Evolutionary conservation across 1,284 basidiomycete species (phyloP), one percentile per base, ranked within the genome.

Genomic region (Lignosus rhinocerotis): DNA sequence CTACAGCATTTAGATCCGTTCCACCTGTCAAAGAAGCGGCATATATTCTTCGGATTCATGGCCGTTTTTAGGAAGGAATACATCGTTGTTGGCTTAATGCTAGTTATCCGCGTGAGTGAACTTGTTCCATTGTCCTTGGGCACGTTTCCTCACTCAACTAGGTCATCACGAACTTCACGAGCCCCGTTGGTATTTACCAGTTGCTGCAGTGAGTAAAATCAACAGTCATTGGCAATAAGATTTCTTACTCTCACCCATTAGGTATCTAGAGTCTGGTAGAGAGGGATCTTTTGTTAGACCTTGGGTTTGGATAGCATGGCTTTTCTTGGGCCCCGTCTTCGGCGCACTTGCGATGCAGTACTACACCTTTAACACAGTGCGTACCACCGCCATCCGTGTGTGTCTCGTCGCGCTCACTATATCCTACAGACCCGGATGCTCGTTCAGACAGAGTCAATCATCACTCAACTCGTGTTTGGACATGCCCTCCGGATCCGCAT

Each of bases 391-490:
- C 11, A n/a, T 25, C 10, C 4, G 11, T 3, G 10, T 14, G 8
- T 14, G 14, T 32, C 10, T 17, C 41, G 5, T 12, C 25, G 9
- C 9, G 10, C 33, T 14, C 21, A 41, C 36, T 31, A 39, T 5
- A 45, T 48, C 11, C 12, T 32, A 14, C 41, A 75, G 72, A 83
- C 79, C 1, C 71, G 76, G n/a, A 74, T 75, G 10, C 71, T 84
- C 8, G 82, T 86, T 14, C 80, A 81, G 44, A 68, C 73, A 7
- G 86, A 91, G 69, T 79, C 80, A 2, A 79, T 92, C 52, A 74
- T 91, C 52, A 89, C 87, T 0, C 82, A 90, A 63, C 78, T 90
- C 4, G 73, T 91, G 6, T 89, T 90, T 66, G 85, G 89, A 58
- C 88, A 90, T 64, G 76, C 87, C 1, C 75, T 90, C 3, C 80